Evolutionary conservation across 2,329 filamentous ascomycete species (phyloP).

Genomic region (Colletotrichum trifolii): DNA sequence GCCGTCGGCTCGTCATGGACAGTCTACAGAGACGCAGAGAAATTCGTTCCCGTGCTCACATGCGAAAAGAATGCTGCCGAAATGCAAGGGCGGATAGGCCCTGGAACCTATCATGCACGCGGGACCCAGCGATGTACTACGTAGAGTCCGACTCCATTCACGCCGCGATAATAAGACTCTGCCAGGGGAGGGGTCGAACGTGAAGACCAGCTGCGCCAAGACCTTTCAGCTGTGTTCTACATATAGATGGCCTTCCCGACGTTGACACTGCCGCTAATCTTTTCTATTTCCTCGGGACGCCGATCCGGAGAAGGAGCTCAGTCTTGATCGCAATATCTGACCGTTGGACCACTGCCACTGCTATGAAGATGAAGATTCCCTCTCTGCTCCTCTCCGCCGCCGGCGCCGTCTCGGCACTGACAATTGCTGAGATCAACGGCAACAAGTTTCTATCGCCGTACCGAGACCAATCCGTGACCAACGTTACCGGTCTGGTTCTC

Average conservation of each 20-base stretch:
- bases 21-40: conserved; percentile 5
- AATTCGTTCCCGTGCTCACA: conserved; percentile 10
- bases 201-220: conserved; percentile 6
- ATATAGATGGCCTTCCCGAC: conserved; percentile 14
- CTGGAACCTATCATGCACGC: neutral
- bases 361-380: conserved; percentile 45
- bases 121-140: conserved; percentile 17
- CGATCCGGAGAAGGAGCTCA: conserved; percentile 20
- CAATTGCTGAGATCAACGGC: conserved; percentile 74
- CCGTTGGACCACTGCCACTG: neutral
- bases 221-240: conserved; percentile 17
- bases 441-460: conserved; percentile 72
- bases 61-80: conserved; percentile 24
- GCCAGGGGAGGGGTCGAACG: conserved; percentile 11
- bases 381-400: conserved; percentile 44
- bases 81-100: conserved; percentile 33
- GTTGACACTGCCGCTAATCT: conserved; percentile 3
- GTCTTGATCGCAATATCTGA: conserved; percentile 12
- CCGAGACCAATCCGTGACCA: conserved; percentile 64
- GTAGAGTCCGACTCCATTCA: conserved; percentile 1
- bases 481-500: conserved; percentile 72
- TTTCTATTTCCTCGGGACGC: conserved; percentile 23
- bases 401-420: conserved; percentile 51
- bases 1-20: conserved; percentile 23
- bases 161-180: conserved; percentile 3